phyloP scores from a whole-genome alignment of 768 basidiomycete species.

The Dendrothele bispora region DNA sequence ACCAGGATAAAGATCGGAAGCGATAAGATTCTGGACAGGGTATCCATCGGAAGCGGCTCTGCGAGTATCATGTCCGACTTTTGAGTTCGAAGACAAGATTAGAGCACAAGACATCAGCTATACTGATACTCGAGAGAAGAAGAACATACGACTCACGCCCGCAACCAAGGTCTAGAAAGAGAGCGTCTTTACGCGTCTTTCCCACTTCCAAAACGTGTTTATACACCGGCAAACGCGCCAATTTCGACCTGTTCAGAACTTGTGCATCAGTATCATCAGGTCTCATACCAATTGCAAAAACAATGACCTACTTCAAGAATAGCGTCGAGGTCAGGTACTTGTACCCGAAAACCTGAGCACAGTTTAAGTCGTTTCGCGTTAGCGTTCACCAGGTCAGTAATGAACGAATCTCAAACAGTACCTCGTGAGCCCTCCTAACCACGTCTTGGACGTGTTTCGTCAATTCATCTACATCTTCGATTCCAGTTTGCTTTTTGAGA shows the following conservation, averaged over 20 bases:
- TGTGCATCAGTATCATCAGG: slow-evolving; percentile 39
- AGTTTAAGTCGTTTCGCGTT: too few relatives aligned
- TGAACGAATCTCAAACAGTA: not conserved
- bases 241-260: slow-evolving; percentile 25
- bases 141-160: slow-evolving; percentile 30
- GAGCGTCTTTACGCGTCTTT: slow-evolving; percentile 14
- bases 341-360: not conserved
- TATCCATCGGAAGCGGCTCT: slow-evolving; percentile 41
- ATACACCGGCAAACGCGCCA: slow-evolving; percentile 20
- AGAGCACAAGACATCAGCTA: not conserved
- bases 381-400: not conserved
- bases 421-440: slow-evolving; percentile 17
- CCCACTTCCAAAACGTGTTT: slow-evolving; percentile 14
- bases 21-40: slow-evolving; percentile 35
- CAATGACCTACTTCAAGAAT: slow-evolving; percentile 1
- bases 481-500: slow-evolving; percentile 18
- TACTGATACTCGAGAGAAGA: too few relatives aligned
- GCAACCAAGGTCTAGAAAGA: slow-evolving; percentile 44
- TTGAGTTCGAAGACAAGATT: not conserved
- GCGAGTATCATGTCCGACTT: slow-evolving; percentile 42
- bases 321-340: not conserved
- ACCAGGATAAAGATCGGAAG: slow-evolving; percentile 33
- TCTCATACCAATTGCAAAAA: slow-evolving; percentile 17
- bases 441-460: slow-evolving; percentile 16
- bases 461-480: slow-evolving; percentile 17